Evolutionary conservation across 352 stramenopile genomes (phyloP).

Genomic region (Pythium periplocum): DNA sequence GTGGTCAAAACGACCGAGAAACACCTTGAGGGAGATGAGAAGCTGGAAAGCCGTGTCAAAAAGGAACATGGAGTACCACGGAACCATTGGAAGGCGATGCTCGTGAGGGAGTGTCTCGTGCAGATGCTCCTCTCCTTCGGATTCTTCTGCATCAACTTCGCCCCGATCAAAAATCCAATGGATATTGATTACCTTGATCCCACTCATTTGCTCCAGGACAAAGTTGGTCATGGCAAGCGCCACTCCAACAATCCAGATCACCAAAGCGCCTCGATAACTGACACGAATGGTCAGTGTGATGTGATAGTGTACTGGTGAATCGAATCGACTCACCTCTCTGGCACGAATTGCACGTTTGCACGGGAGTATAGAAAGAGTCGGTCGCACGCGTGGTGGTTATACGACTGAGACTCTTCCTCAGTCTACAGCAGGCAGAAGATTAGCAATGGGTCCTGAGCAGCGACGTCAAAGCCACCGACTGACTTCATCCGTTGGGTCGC

Average conservation of each 20-base stretch:
- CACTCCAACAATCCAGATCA: constrained; percentile 85
- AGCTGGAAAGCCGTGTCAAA: constrained; percentile 89
- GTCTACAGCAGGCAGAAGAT: background rate
- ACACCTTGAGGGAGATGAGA: constrained; percentile 92
- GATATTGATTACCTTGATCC: constrained; percentile 76
- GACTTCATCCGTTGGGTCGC: constrained; percentile 56
- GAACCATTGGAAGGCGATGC: constrained; percentile 88
- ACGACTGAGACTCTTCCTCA: constrained; percentile 37
- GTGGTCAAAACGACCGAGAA: constrained; percentile 89
- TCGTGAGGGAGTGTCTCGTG: constrained; percentile 63
- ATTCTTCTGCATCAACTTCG: constrained; percentile 43
- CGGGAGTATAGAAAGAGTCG: constrained; percentile 71
- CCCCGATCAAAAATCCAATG: constrained; percentile 51
- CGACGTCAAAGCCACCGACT: background rate
- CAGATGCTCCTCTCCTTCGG: constrained; percentile 35
- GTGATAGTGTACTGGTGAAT: no score
- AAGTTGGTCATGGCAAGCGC: constrained; percentile 81
- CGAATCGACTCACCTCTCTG: constrained; percentile 34
- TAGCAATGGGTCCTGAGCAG: background rate
- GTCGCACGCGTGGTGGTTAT: constrained; percentile 76
- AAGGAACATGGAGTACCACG: constrained; percentile 93
- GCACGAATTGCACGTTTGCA: constrained; percentile 47
- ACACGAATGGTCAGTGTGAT: constrained; percentile 1
- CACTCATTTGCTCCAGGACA: constrained; percentile 72
- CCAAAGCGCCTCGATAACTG: constrained; percentile 70